Base-by-base conservation (phyloP, 768 basidiomycete species). In the Psilocybe cubensis region DNA sequence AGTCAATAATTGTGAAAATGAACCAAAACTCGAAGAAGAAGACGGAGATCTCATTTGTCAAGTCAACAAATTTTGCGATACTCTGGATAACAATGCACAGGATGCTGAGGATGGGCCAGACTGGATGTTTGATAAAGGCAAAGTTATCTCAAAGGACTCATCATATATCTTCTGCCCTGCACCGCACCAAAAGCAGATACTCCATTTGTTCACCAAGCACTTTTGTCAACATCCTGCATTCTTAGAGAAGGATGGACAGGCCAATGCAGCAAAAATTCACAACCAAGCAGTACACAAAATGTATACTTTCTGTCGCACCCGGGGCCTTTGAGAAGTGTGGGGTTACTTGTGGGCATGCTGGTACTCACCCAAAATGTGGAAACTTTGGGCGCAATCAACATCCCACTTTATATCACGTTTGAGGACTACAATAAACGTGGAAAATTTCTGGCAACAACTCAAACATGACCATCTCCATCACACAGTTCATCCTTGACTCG, bases 271-370 rank as follows among this genome's bases (percentile, higher is more conserved):
- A n/a, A 51, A 69, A 23, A 74, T 74, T n/a, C 58, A 61, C 1
- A 8, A 44, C 0, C 54, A 65, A 28, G 65, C 70, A 3, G 74
- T 76, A 0, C 40, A 56, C 3, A 72, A 76, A 35, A 75, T 78
- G 73, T 75, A 75, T 41, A 10, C 31, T 1, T 74, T 68, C 57
- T 76, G 75, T 49, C 21, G 62, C 0, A 18, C 21, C 9, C 59
- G 68, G 6, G 68, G 66, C 1, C 66, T 76, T 9, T 43, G 63
- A 1, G 69, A 76, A 50, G 71, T 72, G 3, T 75, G 74, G 72
- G 74, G 61, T 2, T 75, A 76, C 45, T 54, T 76, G 62, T 74
- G 74, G 75, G 60, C 64, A 9, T 65, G 51, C 17, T 76, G 75
- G 75, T 74, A 76, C 54, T 29, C 59, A 24, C 69, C 67, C 2